These are phyloP conservation scores for Cutaneotrichosporon mucoides DNA, from an alignment of 1,284 basidiomycete species.

Conservation along the genomic window DNA sequence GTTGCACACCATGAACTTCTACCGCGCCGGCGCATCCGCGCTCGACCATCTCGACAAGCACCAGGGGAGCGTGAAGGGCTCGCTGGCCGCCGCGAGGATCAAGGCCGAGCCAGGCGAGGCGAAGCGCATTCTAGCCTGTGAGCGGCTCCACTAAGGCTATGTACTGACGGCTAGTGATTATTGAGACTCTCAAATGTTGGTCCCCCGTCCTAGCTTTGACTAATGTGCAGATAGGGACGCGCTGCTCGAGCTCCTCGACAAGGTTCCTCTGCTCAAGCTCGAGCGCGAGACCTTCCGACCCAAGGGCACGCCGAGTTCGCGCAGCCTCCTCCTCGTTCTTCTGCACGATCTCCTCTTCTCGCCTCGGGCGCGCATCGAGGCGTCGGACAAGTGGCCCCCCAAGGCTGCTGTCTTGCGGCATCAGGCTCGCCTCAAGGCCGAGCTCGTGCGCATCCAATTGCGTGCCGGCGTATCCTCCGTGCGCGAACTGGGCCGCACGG, in stretches of 20 bases:
- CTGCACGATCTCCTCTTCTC: slow-evolving; percentile 81
- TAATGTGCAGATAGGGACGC: slow-evolving; percentile 55
- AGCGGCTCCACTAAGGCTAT: too few relatives aligned
- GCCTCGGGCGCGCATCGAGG: slow-evolving; percentile 66
- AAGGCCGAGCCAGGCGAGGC: slow-evolving; percentile 59
- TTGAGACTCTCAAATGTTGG: slow-evolving; percentile 87
- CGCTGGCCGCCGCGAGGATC: slow-evolving; percentile 40
- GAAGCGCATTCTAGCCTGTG: slow-evolving; percentile 56
- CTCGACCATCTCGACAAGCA: slow-evolving; percentile 80
- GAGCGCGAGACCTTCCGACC: slow-evolving; percentile 64
- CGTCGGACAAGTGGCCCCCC: slow-evolving; percentile 72
- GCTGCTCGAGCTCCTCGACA: slow-evolving; percentile 56
- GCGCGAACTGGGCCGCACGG: slow-evolving; percentile 57
- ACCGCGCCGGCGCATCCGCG: slow-evolving; percentile 76
- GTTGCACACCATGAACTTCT: slow-evolving; percentile 81
- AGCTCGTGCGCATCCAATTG: slow-evolving; percentile 79
- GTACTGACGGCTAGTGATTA: slow-evolving; percentile 55
- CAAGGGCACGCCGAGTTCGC: slow-evolving; percentile 50
- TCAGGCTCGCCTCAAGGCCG: slow-evolving; percentile 78
- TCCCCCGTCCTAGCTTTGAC: not conserved
- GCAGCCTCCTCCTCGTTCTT: slow-evolving; percentile 70
- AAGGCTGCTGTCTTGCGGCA: slow-evolving; percentile 78
- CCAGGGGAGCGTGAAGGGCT: slow-evolving; percentile 66
- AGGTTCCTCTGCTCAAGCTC: slow-evolving; percentile 66
- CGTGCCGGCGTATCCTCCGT: slow-evolving; percentile 65